Percentiles rank a stretch among this genome's conserved stretches.
Evolutionary conservation across 257 asterid species (phyloP).

Genomic region (Craterostigma plantagineum): DNA sequence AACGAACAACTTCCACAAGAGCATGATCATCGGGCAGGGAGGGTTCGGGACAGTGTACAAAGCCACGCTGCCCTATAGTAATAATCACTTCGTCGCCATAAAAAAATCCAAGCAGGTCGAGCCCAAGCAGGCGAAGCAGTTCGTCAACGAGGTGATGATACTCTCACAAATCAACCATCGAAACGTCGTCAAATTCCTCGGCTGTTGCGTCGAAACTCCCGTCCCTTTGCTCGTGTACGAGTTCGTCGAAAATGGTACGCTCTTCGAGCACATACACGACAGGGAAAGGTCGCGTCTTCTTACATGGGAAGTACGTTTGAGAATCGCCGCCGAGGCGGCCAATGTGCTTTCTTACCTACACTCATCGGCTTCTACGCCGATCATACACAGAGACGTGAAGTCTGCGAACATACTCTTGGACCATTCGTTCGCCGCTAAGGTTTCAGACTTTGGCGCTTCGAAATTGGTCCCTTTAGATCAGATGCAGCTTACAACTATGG

Average conservation of each 20-base stretch:
- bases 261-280: conserved; percentile 7
- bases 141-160: conserved; percentile 21
- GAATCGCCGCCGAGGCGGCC: conserved; percentile 20
- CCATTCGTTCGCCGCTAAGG: conserved; percentile 12
- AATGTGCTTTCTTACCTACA: conserved; percentile 24
- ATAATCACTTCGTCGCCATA: conserved; percentile 10
- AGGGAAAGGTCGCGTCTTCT: conserved; percentile 6
- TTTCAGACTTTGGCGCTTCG: conserved; percentile 21
- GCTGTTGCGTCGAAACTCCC: conserved; percentile 23
- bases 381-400: conserved; percentile 28
- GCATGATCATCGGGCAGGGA: conserved; percentile 17
- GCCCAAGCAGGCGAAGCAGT: conserved; percentile 21
- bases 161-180: conserved; percentile 18
- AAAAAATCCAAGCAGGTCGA: conserved; percentile 14
- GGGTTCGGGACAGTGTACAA: conserved; percentile 14
- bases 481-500: conserved; percentile 13
- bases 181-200: conserved; percentile 17
- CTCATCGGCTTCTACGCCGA: conserved; percentile 20
- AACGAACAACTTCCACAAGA: conserved; percentile 10
- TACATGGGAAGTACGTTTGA: conserved; percentile 13
- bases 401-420: conserved; percentile 23
- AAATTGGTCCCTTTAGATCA: conserved; percentile 18
- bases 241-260: conserved; percentile 9
- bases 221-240: conserved; percentile 23
- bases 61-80: conserved; percentile 6